These are phyloP conservation scores for Leccinum rimulosum DNA, from an alignment of 768 basidiomycete genomes.

Conservation along the genomic window DNA sequence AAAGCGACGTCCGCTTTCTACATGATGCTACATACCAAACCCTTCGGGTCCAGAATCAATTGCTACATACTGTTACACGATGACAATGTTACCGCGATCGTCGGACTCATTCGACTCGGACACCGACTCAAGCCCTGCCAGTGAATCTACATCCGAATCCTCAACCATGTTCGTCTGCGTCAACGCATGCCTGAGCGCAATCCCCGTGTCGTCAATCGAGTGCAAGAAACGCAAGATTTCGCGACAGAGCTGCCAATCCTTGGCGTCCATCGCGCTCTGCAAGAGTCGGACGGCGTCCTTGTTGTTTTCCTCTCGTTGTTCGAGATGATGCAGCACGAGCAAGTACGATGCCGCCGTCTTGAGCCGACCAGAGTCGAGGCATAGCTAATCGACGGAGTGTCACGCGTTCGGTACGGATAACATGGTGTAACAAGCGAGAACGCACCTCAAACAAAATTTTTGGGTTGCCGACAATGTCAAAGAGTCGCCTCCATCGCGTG, in stretches of 20 bases:
- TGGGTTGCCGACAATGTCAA: slow-evolving; percentile 88
- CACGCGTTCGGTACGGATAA: not conserved
- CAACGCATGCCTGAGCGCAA: slow-evolving; percentile 62
- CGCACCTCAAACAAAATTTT: slow-evolving; percentile 87
- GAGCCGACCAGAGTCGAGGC: slow-evolving; percentile 66
- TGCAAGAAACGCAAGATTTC: slow-evolving; percentile 91
- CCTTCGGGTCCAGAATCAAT: not conserved
- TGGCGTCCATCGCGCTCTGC: slow-evolving; percentile 65
- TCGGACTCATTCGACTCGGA: not conserved
- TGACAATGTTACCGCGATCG: not conserved
- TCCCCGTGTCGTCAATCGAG: slow-evolving; percentile 86
- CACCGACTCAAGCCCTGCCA: not conserved
- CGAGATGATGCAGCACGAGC: slow-evolving; percentile 89
- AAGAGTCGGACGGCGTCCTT: slow-evolving; percentile 81
- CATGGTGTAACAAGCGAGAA: not conserved
- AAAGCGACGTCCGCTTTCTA: not conserved
- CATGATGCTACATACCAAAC: not conserved
- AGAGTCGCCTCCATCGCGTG: slow-evolving; percentile 84
- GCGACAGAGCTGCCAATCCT: slow-evolving; percentile 89
- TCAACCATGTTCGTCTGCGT: slow-evolving; percentile 43
- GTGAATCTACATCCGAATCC: not conserved
- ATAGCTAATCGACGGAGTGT: slow-evolving; percentile 53
- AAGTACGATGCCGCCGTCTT: slow-evolving; percentile 92
- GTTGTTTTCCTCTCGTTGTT: slow-evolving; percentile 77
- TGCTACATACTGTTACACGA: not conserved